A percentile compares a stretch with the other conserved stretches of the same genome.
Conservation (phyloP, 2,329 filamentous ascomycete species). For the Monosporascus sp. region DNA sequence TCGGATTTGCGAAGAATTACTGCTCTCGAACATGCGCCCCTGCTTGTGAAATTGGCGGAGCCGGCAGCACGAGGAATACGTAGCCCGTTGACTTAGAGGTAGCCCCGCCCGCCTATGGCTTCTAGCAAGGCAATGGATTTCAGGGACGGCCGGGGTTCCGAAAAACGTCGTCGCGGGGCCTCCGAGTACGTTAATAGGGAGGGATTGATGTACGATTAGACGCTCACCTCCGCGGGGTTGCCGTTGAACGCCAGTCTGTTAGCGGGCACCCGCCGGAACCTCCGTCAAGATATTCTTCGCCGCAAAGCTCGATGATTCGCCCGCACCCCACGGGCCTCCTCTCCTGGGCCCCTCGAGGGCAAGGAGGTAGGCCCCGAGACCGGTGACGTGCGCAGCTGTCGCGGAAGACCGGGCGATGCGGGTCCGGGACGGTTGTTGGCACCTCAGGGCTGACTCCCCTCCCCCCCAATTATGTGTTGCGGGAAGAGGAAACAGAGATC, state of each 20-base stretch:
- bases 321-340: constrained; percentile 34
- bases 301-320: constrained; percentile 33
- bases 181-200: too few relatives aligned
- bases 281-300: constrained; percentile 31
- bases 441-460: too few relatives aligned
- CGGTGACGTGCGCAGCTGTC: constrained; percentile 56
- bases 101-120: too few relatives aligned
- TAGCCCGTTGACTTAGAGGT: too few relatives aligned
- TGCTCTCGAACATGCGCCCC: too few relatives aligned
- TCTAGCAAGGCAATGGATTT: too few relatives aligned
- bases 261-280: constrained; percentile 26
- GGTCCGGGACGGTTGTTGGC: constrained; percentile 23
- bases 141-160: too few relatives aligned
- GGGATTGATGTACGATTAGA: too few relatives aligned
- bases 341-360: constrained; percentile 33
- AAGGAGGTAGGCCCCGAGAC: constrained; percentile 54
- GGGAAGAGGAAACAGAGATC: constrained; percentile 1
- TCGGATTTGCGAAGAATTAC: too few relatives aligned
- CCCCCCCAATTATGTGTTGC: background rate
- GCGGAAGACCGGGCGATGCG: constrained; percentile 55
- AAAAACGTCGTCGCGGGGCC: too few relatives aligned
- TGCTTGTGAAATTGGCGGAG: too few relatives aligned
- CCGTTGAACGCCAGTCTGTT: constrained; percentile 31
- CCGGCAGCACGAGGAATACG: too few relatives aligned
- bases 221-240: background rate